Evolutionary conservation across 2,329 filamentous ascomycete genomes (phyloP), one percentile per base, ranked within the genome.

Genomic region (Beauveria bassiana): DNA sequence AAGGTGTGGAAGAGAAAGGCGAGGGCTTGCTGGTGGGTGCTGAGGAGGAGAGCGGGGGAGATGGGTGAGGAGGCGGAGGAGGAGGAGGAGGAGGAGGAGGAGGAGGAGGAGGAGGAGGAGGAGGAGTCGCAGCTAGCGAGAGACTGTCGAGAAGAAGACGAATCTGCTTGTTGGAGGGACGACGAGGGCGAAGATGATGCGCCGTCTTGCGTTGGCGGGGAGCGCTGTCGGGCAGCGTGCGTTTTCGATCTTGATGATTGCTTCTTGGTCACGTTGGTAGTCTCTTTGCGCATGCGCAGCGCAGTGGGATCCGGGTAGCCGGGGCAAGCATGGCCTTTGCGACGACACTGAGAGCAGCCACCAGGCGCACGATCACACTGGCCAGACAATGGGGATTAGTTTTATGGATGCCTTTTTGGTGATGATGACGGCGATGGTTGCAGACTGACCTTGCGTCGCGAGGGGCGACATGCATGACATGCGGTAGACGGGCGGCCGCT

Each of bases 401-500:
- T 40, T 10, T 22, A 22, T 22, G 20, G 20, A 22, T 1, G 20
- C 20, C 20, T 22, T 22, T 22, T 22, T 22, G 20, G 20, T 22
- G 20, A 59, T 24, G 43, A 54, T 61, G 61, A 52, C 46, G 40
- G 16, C 10, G 38, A 4, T 20, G 50, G 1, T 28, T 6, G 10
- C 20, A 46, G 31, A 59, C 68, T 63, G 56, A 69, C 69, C 65
- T 66, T 68, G 22, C 67, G 62, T 61, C 69, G 65, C 61, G 61
- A 63, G 20, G 65, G 63, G 5, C 69, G 69, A 63, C 69, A 71
- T 40, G 67, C 62, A 49, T 66, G 65, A 46, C 69, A 71, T 3
- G 69, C 69, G 2, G 68, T 68, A 28, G 69, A 71, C 7, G 68
- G 69, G 16, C 65, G 66, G 38, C 69, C 69, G 31, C 67, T 68